phyloP scores from a whole-genome alignment of 1,284 basidiomycete genomes.

The Apiotrichum akiyoshidainum region DNA sequence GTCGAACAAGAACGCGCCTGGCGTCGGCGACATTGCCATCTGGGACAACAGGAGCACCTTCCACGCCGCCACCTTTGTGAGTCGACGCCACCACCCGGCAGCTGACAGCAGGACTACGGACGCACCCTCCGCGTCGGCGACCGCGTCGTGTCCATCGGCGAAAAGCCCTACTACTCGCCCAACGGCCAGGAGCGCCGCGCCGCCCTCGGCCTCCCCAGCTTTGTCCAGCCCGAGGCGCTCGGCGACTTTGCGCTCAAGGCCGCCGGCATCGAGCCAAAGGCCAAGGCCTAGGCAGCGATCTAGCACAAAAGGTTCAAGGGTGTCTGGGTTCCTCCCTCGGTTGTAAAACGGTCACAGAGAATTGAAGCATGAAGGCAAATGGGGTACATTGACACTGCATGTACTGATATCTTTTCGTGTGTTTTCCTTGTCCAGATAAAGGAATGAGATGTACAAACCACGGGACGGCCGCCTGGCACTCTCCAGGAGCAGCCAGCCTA shows the following conservation, averaged over 20 bases:
- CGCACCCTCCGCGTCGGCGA: conserved; percentile 56
- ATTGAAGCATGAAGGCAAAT: too few relatives aligned
- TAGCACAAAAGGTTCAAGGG: too few relatives aligned
- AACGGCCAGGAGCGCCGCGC: conserved; percentile 21
- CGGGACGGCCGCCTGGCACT: too few relatives aligned
- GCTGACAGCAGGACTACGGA: conserved; percentile 53
- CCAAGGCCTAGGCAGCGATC: neutral
- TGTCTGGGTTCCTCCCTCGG: too few relatives aligned
- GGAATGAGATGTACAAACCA: too few relatives aligned
- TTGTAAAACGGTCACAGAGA: too few relatives aligned
- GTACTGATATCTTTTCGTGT: too few relatives aligned
- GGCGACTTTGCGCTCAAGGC: neutral
- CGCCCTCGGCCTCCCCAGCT: neutral
- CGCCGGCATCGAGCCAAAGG: neutral
- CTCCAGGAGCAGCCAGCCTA: too few relatives aligned
- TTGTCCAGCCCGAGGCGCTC: neutral
- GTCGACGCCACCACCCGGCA: conserved; percentile 3
- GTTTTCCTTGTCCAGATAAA: too few relatives aligned
- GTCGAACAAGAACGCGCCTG: conserved; percentile 23
- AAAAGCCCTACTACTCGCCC: conserved; percentile 58
- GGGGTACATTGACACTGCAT: too few relatives aligned
- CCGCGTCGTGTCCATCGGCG: conserved; percentile 63
- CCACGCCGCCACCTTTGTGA: conserved; percentile 34
- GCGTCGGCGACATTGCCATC: conserved; percentile 24
- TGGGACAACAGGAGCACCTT: conserved; percentile 60